Percentiles rank a stretch among this genome's conserved stretches.
Conservation (phyloP, 2,329 filamentous ascomycete species). For the Alternaria gansuensis region DNA sequence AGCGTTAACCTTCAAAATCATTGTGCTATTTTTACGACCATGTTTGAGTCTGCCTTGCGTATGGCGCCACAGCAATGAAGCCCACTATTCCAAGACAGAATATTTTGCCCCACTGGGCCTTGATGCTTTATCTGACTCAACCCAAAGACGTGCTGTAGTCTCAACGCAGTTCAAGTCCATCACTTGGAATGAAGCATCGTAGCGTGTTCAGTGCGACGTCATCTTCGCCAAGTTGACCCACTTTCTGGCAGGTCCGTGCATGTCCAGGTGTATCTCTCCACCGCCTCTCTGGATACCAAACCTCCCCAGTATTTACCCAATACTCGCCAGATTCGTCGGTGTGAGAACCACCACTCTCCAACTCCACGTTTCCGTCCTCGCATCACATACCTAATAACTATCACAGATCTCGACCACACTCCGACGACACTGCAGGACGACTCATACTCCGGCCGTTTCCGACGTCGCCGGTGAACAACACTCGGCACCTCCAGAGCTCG, state of each 20-base stretch:
- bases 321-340: constrained; percentile 36
- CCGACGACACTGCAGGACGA: constrained; percentile 19
- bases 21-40: constrained; percentile 23
- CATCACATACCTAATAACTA: constrained; percentile 13
- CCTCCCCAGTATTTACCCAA: constrained; percentile 16
- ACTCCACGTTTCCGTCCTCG: constrained; percentile 13
- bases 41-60: constrained; percentile 31
- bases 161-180: constrained; percentile 13
- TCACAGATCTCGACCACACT: constrained; percentile 13
- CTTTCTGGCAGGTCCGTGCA: constrained; percentile 18
- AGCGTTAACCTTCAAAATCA: constrained; percentile 15
- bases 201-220: constrained; percentile 29
- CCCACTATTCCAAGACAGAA: constrained; percentile 6
- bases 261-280: constrained; percentile 25
- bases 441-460: constrained; percentile 22
- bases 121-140: constrained; percentile 3
- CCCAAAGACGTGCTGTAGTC: neutral
- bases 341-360: constrained; percentile 38
- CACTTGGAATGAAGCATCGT: constrained; percentile 10
- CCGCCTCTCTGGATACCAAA: constrained; percentile 39
- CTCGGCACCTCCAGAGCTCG: constrained; percentile 25
- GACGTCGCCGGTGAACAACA: constrained; percentile 21
- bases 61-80: constrained; percentile 12
- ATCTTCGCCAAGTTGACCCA: constrained; percentile 24
- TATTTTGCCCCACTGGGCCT: neutral